A percentile compares a stretch with the other conserved stretches of the same genome.
These are phyloP conservation scores for Boletus vermiculosoides DNA, from an alignment of 768 basidiomycete genomes.

Conservation along the genomic window DNA sequence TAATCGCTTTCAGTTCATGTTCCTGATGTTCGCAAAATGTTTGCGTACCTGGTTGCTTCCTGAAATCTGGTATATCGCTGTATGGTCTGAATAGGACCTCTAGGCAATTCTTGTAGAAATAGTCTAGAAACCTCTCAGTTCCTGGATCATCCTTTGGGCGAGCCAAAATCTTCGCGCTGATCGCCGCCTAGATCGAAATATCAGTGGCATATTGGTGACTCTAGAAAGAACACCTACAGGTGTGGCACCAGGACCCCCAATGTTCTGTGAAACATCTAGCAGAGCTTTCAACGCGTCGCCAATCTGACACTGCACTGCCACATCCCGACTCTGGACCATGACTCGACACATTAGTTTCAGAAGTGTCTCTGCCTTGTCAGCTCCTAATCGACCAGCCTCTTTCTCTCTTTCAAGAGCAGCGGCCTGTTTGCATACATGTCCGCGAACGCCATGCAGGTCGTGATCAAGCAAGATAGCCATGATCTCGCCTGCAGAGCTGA, in stretches of 20 bases:
- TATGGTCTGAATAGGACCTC: conserved; percentile 81
- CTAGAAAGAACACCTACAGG: conserved; percentile 28
- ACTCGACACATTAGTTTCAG: conserved; percentile 73
- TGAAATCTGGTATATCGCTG: conserved; percentile 67
- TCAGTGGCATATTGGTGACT: conserved; percentile 4
- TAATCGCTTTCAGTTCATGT: not conserved
- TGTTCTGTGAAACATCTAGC: conserved; percentile 67
- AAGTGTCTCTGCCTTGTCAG: conserved; percentile 69
- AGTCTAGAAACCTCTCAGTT: conserved; percentile 87
- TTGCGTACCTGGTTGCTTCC: conserved; percentile 43
- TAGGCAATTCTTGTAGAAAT: conserved; percentile 87
- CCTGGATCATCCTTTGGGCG: conserved; percentile 79
- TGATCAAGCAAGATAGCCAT: conserved; percentile 86
- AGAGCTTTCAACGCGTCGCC: conserved; percentile 83
- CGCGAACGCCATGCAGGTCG: conserved; percentile 82
- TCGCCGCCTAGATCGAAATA: conserved; percentile 22
- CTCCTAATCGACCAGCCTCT: conserved; percentile 51
- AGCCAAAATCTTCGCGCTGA: conserved; percentile 45
- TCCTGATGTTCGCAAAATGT: not conserved
- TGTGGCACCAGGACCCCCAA: conserved; percentile 36
- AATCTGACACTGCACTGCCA: conserved; percentile 87
- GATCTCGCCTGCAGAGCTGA: conserved; percentile 84
- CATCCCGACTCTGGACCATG: conserved; percentile 74
- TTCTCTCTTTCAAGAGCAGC: conserved; percentile 67
- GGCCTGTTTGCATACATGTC: conserved; percentile 81